Evolutionary conservation across 129 eudicot genomes (phyloP).

Genomic region (Escallonia herrerae): DNA sequence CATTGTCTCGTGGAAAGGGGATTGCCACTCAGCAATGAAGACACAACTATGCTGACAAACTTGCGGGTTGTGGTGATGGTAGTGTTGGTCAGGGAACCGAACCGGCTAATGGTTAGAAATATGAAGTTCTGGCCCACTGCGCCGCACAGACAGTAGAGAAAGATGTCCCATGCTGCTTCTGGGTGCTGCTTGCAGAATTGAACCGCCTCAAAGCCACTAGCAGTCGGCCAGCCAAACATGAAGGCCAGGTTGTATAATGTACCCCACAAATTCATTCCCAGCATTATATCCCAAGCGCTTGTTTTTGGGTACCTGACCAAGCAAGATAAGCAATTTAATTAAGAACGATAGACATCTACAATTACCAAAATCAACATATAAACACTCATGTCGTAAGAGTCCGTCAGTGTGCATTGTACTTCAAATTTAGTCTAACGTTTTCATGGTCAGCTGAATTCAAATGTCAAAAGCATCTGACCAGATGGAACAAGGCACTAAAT

Average conservation of each 20-base stretch:
- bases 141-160: conserved; percentile 85
- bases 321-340: neutral
- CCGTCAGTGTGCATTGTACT: too few species aligned
- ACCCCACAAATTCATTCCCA: conserved; percentile 98
- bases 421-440: too few species aligned
- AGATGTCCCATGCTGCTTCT: conserved; percentile 91
- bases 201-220: conserved; percentile 84
- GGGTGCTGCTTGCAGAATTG: conserved; percentile 87
- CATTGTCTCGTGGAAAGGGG: conserved; percentile 82
- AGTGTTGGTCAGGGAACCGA: conserved; percentile 89
- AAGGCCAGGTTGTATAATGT: conserved; percentile 65
- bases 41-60: conserved; percentile 94
- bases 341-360: neutral
- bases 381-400: too few species aligned
- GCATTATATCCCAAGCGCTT: conserved; percentile 94
- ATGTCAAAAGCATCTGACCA: too few species aligned
- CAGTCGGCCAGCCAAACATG: conserved; percentile 98
- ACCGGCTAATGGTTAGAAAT: conserved; percentile 84
- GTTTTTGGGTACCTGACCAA: conserved; percentile 79
- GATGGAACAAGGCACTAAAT: too few species aligned
- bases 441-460: too few species aligned
- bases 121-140: conserved; percentile 96
- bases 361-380: too few species aligned
- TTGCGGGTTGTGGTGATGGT: conserved; percentile 97
- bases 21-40: conserved; percentile 87